Evolutionary conservation across 2,329 filamentous ascomycete genomes (phyloP).

Genomic region (Ceratocystis lukuohia): DNA sequence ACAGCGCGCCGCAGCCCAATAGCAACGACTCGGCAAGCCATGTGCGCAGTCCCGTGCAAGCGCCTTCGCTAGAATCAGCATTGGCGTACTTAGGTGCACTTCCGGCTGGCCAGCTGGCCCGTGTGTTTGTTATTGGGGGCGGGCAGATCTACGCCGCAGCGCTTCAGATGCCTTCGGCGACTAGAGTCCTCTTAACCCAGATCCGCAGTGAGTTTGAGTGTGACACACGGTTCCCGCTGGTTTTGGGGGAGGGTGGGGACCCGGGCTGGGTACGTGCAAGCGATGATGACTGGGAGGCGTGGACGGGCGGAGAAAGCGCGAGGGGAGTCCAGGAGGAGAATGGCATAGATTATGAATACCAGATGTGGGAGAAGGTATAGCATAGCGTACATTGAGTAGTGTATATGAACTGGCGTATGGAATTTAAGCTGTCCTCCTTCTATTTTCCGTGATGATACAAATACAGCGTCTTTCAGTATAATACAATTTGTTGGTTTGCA

Average conservation of each 20-base stretch:
- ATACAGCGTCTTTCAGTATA: conserved; percentile 4
- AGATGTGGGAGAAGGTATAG: conserved; percentile 54
- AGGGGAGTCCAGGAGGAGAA: conserved; percentile 48
- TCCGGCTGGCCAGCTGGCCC: conserved; percentile 30
- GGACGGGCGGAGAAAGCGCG: conserved; percentile 51
- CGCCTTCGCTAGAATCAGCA: conserved; percentile 45
- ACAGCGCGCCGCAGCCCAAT: conserved; percentile 22
- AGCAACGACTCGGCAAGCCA: conserved; percentile 16
- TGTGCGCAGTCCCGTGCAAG: conserved; percentile 38
- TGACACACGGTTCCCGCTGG: conserved; percentile 60
- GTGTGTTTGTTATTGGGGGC: conserved; percentile 80
- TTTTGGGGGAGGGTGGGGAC: conserved; percentile 30
- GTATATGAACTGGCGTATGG: background rate
- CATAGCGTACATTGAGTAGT: background rate
- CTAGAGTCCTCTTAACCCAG: conserved; percentile 55
- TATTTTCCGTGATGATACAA: background rate
- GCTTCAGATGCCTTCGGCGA: conserved; percentile 43
- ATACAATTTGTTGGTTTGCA: conserved; percentile 5
- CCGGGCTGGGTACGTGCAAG: conserved; percentile 41
- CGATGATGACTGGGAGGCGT: conserved; percentile 43
- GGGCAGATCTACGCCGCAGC: conserved; percentile 70
- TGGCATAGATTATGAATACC: conserved; percentile 53
- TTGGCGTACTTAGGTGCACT: conserved; percentile 31
- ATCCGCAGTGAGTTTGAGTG: conserved; percentile 59
- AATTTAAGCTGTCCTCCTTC: background rate